Percentiles rank a stretch among this genome's conserved stretches.
Evolutionary conservation across 345 rosid species (phyloP).

Genomic region (Raphanus sativus): DNA sequence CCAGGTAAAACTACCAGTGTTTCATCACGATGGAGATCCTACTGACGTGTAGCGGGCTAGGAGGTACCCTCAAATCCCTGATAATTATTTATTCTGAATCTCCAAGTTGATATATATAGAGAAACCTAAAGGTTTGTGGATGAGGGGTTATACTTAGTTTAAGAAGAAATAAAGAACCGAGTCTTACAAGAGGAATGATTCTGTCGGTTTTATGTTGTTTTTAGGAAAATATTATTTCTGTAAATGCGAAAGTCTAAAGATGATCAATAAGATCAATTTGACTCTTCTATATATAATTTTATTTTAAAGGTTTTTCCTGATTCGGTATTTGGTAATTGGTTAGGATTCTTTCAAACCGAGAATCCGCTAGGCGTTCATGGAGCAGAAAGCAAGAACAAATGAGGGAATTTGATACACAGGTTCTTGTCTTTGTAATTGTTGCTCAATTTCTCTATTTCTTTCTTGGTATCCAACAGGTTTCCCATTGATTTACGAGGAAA

Average conservation of each 20-base stretch:
- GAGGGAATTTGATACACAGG: conserved; percentile 89
- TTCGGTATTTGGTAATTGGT: neutral
- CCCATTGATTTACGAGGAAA: neutral
- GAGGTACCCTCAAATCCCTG: conserved; percentile 45
- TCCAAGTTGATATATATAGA: neutral
- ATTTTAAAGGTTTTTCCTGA: neutral
- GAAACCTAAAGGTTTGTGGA: neutral
- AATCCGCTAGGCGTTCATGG: conserved; percentile 96
- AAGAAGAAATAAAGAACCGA: neutral
- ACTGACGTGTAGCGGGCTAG: conserved; percentile 64
- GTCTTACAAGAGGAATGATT: neutral
- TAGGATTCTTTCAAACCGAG: conserved; percentile 97
- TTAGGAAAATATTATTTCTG: no score
- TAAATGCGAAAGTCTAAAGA: neutral
- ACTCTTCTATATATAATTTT: no score
- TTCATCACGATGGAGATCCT: conserved; percentile 79
- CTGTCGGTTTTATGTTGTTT: neutral
- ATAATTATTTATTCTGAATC: neutral
- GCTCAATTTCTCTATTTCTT: neutral
- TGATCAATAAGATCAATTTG: no score
- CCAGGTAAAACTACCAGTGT: conserved; percentile 75
- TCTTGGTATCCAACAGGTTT: neutral
- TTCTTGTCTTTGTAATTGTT: conserved; percentile 29
- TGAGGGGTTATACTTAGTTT: no score
- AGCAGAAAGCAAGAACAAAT: conserved; percentile 84